Evolutionary conservation across 2,329 filamentous ascomycete species (phyloP).

Genomic region (Fusarium redolens): DNA sequence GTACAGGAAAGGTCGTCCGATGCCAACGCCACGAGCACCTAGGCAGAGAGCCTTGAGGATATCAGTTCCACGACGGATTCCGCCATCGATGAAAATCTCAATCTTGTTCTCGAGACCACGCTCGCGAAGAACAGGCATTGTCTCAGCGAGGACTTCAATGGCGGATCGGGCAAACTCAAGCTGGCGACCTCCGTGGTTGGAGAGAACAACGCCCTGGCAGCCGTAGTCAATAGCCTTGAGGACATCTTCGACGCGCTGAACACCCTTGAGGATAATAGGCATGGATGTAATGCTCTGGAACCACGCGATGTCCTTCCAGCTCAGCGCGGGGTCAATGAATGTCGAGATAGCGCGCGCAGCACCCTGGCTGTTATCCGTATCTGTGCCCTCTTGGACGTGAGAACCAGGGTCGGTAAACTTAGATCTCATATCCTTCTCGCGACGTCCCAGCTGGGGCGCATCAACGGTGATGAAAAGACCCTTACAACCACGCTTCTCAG

Average conservation of each 20-base stretch:
- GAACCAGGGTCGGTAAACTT: slow-evolving; percentile 89
- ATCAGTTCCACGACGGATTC: slow-evolving; percentile 89
- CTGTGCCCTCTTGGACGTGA: slow-evolving; percentile 80
- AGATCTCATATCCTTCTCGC: slow-evolving; percentile 97
- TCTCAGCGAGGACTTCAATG: slow-evolving; percentile 91
- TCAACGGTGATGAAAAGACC: slow-evolving; percentile 99
- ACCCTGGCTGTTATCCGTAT: slow-evolving; percentile 88
- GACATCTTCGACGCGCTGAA: slow-evolving; percentile 96
- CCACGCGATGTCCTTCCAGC: slow-evolving; percentile 95
- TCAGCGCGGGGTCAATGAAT: slow-evolving; percentile 95
- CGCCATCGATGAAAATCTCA: slow-evolving; percentile 92
- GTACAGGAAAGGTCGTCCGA: slow-evolving; percentile 93
- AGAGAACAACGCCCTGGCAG: slow-evolving; percentile 90
- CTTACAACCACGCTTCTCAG: slow-evolving; percentile 91
- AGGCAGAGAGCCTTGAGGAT: slow-evolving; percentile 95
- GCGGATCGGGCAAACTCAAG: slow-evolving; percentile 91
- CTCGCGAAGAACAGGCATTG: slow-evolving; percentile 85
- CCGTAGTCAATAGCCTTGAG: slow-evolving; percentile 84
- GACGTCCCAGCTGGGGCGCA: slow-evolving; percentile 90
- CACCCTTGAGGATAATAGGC: slow-evolving; percentile 96
- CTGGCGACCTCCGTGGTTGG: slow-evolving; percentile 95
- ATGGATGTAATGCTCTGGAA: slow-evolving; percentile 90
- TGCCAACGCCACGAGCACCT: slow-evolving; percentile 91
- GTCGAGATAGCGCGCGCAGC: slow-evolving; percentile 93
- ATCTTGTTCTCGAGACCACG: slow-evolving; percentile 79